Percentiles rank a stretch among this genome's conserved stretches.
phyloP scores from a whole-genome alignment of 2,329 filamentous ascomycete species.

The Pleoardoris graminearum region DNA sequence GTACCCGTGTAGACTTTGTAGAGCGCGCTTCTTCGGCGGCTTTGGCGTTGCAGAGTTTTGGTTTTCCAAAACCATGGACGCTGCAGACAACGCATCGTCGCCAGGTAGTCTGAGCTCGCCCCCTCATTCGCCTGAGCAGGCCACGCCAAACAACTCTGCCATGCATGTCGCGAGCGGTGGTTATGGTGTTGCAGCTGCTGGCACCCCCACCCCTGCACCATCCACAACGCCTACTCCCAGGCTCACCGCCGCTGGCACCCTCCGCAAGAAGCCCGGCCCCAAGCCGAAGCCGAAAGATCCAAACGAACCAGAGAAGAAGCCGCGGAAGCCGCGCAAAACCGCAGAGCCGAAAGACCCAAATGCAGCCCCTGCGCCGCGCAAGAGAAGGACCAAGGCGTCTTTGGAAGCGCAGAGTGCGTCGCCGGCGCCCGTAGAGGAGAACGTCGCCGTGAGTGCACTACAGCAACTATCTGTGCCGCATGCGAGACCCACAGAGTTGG shows the following conservation, averaged over 20 bases:
- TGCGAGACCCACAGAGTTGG: slow-evolving; percentile 34
- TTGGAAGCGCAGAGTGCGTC: slow-evolving; percentile 36
- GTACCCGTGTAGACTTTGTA: slow-evolving; percentile 4
- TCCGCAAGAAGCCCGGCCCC: slow-evolving; percentile 49
- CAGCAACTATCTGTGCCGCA: slow-evolving; percentile 32
- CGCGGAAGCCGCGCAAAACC: slow-evolving; percentile 51
- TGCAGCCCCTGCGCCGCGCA: slow-evolving; percentile 51
- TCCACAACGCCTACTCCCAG: slow-evolving; percentile 34
- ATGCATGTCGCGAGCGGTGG: slow-evolving; percentile 33
- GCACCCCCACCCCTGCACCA: slow-evolving; percentile 39
- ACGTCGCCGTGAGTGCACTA: slow-evolving; percentile 26
- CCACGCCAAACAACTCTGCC: slow-evolving; percentile 38
- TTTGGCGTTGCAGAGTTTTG: slow-evolving; percentile 12
- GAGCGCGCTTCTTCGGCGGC: slow-evolving; percentile 1
- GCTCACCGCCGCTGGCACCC: slow-evolving; percentile 41
- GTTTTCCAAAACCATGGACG: slow-evolving; percentile 35
- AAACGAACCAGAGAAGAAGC: slow-evolving; percentile 48
- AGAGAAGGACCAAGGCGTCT: slow-evolving; percentile 51
- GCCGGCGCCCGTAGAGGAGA: slow-evolving; percentile 30
- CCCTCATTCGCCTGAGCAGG: slow-evolving; percentile 44
- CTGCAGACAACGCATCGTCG: slow-evolving; percentile 37
- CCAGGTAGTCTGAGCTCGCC: slow-evolving; percentile 43
- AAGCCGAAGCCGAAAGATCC: slow-evolving; percentile 47
- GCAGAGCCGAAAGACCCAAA: slow-evolving; percentile 55
- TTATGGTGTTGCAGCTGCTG: slow-evolving; percentile 36